A percentile compares a stretch with the other conserved stretches of the same genome.
phyloP scores from a whole-genome alignment of 2,329 filamentous ascomycete genomes.

The Hymenotorrendiella dingleyae region DNA sequence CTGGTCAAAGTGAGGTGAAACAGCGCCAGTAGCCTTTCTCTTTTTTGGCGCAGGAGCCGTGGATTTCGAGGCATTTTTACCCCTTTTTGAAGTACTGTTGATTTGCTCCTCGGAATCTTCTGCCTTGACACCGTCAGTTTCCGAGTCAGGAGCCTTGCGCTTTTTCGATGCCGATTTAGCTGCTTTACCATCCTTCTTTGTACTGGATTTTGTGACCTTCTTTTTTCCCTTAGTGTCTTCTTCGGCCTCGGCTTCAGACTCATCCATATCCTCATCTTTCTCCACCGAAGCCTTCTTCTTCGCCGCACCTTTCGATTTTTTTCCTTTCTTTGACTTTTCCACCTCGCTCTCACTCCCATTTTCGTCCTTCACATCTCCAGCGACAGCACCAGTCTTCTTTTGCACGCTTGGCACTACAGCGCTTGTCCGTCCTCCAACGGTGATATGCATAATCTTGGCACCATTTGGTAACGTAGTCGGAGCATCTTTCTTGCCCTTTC shows the following conservation, averaged over 20 bases:
- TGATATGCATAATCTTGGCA: constrained; percentile 78
- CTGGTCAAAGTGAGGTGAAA: too few species aligned
- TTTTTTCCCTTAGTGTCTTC: neutral
- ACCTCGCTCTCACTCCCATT: neutral
- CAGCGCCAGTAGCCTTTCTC: too few species aligned
- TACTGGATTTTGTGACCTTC: neutral
- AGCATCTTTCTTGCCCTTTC: constrained; percentile 73
- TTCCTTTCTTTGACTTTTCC: neutral
- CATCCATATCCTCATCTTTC: constrained; percentile 6
- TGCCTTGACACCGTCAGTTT: neutral
- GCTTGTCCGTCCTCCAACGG: constrained; percentile 85
- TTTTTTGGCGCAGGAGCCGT: too few species aligned
- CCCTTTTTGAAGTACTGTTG: neutral
- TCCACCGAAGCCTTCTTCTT: neutral
- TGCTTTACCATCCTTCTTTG: neutral
- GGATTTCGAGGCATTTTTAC: too few species aligned
- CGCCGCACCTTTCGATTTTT: constrained; percentile 2
- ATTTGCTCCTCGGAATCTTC: neutral
- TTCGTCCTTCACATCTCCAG: constrained; percentile 12
- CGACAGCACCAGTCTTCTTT: constrained; percentile 55
- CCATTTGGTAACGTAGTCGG: constrained; percentile 69
- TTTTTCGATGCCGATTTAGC: neutral
- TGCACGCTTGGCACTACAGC: constrained; percentile 81
- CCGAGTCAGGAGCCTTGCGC: neutral
- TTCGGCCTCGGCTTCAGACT: neutral